A percentile compares a stretch with the other conserved stretches of the same genome.
These are phyloP conservation scores for Cyphellophora europaea DNA, from an alignment of 2,329 filamentous ascomycete genomes.

Conservation along the genomic window DNA sequence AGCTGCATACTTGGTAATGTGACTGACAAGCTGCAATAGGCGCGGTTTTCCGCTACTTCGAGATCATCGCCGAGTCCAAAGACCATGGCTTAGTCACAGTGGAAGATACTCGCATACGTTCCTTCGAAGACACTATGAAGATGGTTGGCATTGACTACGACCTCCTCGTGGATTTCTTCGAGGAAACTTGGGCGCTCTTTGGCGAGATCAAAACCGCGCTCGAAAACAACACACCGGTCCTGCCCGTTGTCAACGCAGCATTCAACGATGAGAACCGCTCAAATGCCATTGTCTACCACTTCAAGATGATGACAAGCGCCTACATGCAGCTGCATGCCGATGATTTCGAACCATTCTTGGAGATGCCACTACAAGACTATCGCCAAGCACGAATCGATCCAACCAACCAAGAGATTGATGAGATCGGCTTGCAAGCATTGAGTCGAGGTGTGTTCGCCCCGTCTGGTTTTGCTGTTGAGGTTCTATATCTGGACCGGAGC, in stretches of 20 bases:
- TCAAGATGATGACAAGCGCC: constrained; percentile 68
- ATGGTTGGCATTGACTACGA: constrained; percentile 59
- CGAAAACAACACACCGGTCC: constrained; percentile 45
- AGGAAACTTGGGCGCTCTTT: constrained; percentile 63
- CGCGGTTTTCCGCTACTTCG: constrained; percentile 87
- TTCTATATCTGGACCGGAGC: constrained; percentile 85
- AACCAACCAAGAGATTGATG: constrained; percentile 75
- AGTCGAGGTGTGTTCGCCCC: constrained; percentile 72
- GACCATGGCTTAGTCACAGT: constrained; percentile 56
- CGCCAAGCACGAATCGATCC: constrained; percentile 63
- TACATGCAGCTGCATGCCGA: constrained; percentile 69
- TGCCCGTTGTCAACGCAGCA: constrained; percentile 48
- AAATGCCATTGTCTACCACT: constrained; percentile 75
- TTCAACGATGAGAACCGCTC: constrained; percentile 67
- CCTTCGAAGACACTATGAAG: constrained; percentile 61
- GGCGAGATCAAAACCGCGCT: constrained; percentile 52
- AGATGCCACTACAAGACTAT: constrained; percentile 56
- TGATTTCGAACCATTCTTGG: constrained; percentile 65
- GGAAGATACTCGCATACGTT: constrained; percentile 64
- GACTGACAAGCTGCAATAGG: constrained; percentile 45
- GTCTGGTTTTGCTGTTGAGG: constrained; percentile 69
- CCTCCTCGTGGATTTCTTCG: constrained; percentile 74
- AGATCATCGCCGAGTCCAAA: constrained; percentile 63
- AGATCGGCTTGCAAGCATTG: constrained; percentile 72
- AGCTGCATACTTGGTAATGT: constrained; percentile 9